Evolutionary conservation across 805 yeast species (phyloP).

Genomic region (Wickerhamiella occidentalis): DNA sequence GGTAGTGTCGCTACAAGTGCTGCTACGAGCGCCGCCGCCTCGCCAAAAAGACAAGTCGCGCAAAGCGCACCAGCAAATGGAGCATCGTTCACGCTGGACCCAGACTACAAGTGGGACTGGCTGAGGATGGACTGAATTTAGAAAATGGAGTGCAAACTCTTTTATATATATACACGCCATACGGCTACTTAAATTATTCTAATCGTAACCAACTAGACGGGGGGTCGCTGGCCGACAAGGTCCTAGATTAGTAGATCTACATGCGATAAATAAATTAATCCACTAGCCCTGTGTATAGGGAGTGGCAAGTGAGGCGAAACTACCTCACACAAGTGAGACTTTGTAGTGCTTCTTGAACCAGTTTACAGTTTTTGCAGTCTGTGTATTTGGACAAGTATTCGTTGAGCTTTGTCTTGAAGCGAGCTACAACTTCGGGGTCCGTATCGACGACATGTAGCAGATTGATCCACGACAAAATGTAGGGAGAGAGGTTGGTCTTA

Average conservation of each 20-base stretch:
- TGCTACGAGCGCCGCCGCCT: not conserved
- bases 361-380: not conserved
- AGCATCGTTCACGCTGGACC: not conserved
- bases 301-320: no score
- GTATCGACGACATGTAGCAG: conserved; percentile 34
- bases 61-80: not conserved
- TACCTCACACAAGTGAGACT: not conserved
- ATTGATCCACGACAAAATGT: conserved; percentile 44
- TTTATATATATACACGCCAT: not conserved
- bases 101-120: conserved; percentile 13
- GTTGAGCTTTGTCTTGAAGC: conserved; percentile 27
- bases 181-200: not conserved
- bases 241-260: not conserved
- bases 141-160: no score
- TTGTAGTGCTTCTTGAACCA: not conserved
- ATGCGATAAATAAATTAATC: not conserved
- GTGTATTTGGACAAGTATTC: conserved; percentile 21
- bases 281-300: not conserved
- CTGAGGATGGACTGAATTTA: conserved; percentile 8
- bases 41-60: not conserved
- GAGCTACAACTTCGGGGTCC: conserved; percentile 24
- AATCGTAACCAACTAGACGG: not conserved
- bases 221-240: no score
- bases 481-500: conserved; percentile 1
- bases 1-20: not conserved